Conservation (phyloP, 208 protist genomes). For the Acanthamoeba divionensis region DNA sequence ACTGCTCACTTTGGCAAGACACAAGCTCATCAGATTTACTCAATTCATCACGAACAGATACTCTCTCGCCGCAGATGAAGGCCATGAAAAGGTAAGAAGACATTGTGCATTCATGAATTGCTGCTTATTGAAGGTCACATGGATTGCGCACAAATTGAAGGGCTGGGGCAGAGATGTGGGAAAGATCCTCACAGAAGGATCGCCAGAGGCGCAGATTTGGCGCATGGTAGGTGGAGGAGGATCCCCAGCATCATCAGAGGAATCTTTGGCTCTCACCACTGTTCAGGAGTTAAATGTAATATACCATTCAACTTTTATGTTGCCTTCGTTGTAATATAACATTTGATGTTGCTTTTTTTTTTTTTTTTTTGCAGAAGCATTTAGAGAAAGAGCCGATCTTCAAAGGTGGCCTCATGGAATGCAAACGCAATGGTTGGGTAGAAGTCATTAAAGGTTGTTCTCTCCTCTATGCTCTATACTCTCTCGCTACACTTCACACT, state of each 20-base stretch:
- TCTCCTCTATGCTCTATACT: too few species aligned
- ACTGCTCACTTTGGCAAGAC: background rate
- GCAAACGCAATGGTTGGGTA: slow-evolving; percentile 36
- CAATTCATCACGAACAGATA: background rate
- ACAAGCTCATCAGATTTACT: background rate
- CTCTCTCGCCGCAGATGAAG: background rate
- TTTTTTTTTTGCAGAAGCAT: background rate
- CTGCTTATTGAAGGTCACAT: background rate
- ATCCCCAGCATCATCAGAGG: background rate
- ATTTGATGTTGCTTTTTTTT: background rate
- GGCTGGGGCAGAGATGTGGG: background rate
- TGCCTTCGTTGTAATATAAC: background rate
- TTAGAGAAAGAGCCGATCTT: background rate
- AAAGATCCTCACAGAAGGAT: background rate
- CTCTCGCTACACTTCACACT: too few species aligned
- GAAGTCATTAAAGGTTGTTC: slow-evolving; percentile 41
- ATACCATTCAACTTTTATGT: background rate
- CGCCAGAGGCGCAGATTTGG: slow-evolving; percentile 28
- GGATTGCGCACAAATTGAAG: background rate
- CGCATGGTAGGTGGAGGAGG: slow-evolving; percentile 13
- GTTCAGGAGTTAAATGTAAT: slow-evolving; percentile 12
- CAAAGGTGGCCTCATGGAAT: slow-evolving; percentile 44
- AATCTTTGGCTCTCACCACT: background rate
- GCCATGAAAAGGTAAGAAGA: background rate
- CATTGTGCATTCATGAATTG: too few species aligned